Percentiles rank a stretch among this genome's conserved stretches.
Evolutionary conservation across 345 rosid species (phyloP).

Genomic region (Citrus maxima): DNA sequence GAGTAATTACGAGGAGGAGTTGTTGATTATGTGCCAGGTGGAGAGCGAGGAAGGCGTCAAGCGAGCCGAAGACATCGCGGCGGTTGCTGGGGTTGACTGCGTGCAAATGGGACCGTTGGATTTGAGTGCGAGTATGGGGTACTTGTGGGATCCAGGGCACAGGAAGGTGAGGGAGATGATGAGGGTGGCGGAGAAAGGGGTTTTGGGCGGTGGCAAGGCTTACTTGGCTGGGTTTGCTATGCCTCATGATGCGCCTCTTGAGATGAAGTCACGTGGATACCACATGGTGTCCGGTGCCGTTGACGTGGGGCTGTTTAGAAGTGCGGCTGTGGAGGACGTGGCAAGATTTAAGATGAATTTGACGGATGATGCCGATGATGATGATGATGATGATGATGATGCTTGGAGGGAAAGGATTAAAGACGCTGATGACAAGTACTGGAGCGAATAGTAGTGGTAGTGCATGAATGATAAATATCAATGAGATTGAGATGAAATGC

Average conservation of each 20-base stretch:
- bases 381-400: background rate
- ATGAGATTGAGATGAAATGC: too few species aligned
- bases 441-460: conserved; percentile 43
- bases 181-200: conserved; percentile 67
- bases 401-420: conserved; percentile 18
- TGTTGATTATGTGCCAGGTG: conserved; percentile 90
- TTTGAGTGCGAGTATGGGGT: conserved; percentile 85
- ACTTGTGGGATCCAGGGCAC: conserved; percentile 89
- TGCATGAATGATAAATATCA: too few species aligned
- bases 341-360: conserved; percentile 59
- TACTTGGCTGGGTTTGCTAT: conserved; percentile 64
- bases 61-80: conserved; percentile 67
- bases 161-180: conserved; percentile 75
- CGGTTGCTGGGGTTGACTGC: conserved; percentile 86
- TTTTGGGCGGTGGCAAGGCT: conserved; percentile 54
- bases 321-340: conserved; percentile 74
- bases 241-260: conserved; percentile 63
- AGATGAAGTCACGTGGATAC: conserved; percentile 59
- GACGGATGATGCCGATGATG: background rate
- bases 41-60: conserved; percentile 69
- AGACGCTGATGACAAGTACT: conserved; percentile 55
- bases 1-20: conserved; percentile 57
- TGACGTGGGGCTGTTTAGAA: conserved; percentile 70
- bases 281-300: conserved; percentile 74
- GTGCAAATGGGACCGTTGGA: conserved; percentile 95